A percentile compares a stretch with the other conserved stretches of the same genome.
Evolutionary conservation across 805 yeast genomes (phyloP).

Genomic region (Candida chilensis): DNA sequence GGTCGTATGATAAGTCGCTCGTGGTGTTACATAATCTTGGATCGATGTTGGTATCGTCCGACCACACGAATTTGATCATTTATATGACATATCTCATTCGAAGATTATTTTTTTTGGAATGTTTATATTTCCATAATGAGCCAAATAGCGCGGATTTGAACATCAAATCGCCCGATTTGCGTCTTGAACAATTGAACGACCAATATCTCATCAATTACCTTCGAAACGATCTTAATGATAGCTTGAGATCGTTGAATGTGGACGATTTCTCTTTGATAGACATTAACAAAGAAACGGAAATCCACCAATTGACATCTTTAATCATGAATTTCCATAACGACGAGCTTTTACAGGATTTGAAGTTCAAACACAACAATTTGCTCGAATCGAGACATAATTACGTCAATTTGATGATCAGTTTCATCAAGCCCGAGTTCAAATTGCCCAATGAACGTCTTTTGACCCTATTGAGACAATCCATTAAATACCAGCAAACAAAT

Average conservation of each 20-base stretch:
- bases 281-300: constrained; percentile 7
- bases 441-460: constrained; percentile 45
- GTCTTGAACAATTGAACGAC: neutral
- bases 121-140: neutral
- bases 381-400: constrained; percentile 5
- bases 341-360: neutral
- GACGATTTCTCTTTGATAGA: constrained; percentile 19
- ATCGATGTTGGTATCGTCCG: neutral
- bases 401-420: constrained; percentile 29
- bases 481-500: constrained; percentile 30
- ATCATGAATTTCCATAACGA: constrained; percentile 10
- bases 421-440: constrained; percentile 42
- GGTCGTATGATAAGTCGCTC: constrained; percentile 22
- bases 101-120: constrained; percentile 1
- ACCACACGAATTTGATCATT: constrained; percentile 17
- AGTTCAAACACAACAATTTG: too few species aligned
- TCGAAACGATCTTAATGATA: constrained; percentile 15
- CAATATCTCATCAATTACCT: constrained; percentile 1
- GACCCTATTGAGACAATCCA: constrained; percentile 41
- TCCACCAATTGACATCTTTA: constrained; percentile 15
- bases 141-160: too few species aligned
- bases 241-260: constrained; percentile 27
- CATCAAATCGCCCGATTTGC: neutral
- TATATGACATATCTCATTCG: neutral
- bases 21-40: neutral